These are phyloP conservation scores for Fusarium sp. DNA, from an alignment of 2,329 filamentous ascomycete genomes.

Conservation along the genomic window DNA sequence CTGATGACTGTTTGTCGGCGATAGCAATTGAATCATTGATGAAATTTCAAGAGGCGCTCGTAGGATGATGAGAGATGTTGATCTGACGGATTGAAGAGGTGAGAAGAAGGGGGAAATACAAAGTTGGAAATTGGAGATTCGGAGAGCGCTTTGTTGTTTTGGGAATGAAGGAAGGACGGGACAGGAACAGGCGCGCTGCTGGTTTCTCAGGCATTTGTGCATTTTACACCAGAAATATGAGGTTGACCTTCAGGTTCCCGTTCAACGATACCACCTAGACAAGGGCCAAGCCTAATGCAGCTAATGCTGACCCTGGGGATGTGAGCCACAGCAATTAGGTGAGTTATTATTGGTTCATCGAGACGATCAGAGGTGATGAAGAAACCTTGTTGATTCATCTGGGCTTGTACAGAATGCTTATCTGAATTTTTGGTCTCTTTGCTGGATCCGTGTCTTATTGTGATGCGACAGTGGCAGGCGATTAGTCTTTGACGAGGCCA, in stretches of 20 bases:
- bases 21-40: slow-evolving; percentile 10
- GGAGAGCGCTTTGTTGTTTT: slow-evolving; percentile 35
- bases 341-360: slow-evolving; percentile 16
- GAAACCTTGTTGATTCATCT: slow-evolving; percentile 1
- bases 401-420: not conserved
- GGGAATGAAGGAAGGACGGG: slow-evolving; percentile 5
- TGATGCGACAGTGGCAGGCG: not conserved
- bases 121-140: slow-evolving; percentile 34
- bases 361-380: slow-evolving; percentile 4
- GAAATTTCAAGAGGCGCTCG: not conserved
- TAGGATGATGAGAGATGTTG: not conserved
- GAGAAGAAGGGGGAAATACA: slow-evolving; percentile 24
- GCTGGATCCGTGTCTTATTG: not conserved
- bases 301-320: slow-evolving; percentile 28
- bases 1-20: not conserved
- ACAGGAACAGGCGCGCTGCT: slow-evolving; percentile 6
- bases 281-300: slow-evolving; percentile 43
- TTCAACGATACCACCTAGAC: slow-evolving; percentile 30
- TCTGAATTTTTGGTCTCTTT: not conserved
- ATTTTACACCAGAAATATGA: slow-evolving; percentile 49
- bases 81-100: slow-evolving; percentile 6
- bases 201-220: slow-evolving; percentile 46
- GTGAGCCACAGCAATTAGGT: slow-evolving; percentile 23
- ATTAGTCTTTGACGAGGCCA: not conserved
- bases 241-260: slow-evolving; percentile 38